phyloP scores from a whole-genome alignment of 768 basidiomycete species.

The Cystofilobasidium capitatum region DNA sequence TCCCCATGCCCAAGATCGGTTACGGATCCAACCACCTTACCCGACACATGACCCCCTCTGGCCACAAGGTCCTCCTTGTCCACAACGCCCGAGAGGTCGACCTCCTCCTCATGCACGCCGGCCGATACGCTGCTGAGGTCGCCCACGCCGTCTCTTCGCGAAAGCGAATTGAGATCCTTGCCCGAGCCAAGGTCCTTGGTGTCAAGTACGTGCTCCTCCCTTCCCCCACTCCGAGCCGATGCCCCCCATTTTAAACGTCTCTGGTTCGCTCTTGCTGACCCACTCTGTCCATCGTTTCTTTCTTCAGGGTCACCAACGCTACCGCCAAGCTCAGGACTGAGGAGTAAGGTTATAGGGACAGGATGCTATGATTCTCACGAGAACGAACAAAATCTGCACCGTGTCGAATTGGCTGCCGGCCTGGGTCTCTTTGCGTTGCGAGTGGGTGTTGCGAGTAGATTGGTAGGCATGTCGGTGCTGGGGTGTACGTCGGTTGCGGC shows the following conservation, averaged over 20 bases:
- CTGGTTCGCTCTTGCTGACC: background rate
- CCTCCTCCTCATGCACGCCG: slow-evolving; percentile 95
- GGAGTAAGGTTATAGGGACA: slow-evolving; percentile 44
- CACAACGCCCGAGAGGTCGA: slow-evolving; percentile 89
- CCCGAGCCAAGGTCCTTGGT: slow-evolving; percentile 57
- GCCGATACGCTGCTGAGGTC: slow-evolving; percentile 88
- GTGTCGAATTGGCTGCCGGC: too few relatives aligned
- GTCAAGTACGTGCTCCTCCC: slow-evolving; percentile 50
- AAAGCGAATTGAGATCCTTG: slow-evolving; percentile 82
- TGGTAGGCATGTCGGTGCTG: too few relatives aligned
- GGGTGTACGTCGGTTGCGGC: too few relatives aligned
- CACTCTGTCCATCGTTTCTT: background rate
- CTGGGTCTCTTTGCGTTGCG: too few relatives aligned
- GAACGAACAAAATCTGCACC: too few relatives aligned
- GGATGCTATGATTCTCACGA: background rate
- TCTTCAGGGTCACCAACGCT: slow-evolving; percentile 66
- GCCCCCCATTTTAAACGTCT: background rate
- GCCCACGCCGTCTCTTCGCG: slow-evolving; percentile 93
- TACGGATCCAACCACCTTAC: slow-evolving; percentile 86
- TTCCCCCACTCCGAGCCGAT: background rate
- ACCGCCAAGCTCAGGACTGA: slow-evolving; percentile 88
- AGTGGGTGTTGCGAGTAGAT: too few relatives aligned
- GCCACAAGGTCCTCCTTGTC: slow-evolving; percentile 90
- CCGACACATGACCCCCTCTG: slow-evolving; percentile 88
- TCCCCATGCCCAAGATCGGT: slow-evolving; percentile 88